Evolutionary conservation across 2,329 filamentous ascomycete species (phyloP).

Genomic region (Fusarium lateritium): DNA sequence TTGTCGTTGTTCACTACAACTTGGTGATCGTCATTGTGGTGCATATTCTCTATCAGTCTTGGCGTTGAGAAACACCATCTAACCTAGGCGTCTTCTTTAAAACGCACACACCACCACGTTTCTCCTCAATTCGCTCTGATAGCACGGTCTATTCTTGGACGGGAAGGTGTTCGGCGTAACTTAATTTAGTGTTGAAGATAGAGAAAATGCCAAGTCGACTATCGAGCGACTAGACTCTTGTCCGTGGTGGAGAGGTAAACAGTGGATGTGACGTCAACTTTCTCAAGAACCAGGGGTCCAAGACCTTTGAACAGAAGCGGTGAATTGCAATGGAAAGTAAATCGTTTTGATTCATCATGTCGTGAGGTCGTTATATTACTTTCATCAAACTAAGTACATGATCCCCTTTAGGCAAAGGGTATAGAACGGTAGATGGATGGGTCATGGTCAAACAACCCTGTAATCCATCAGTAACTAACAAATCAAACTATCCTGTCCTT

Average conservation of each 20-base stretch:
- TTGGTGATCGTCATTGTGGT: background rate
- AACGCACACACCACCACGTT: slow-evolving; percentile 37
- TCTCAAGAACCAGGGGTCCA: slow-evolving; percentile 9
- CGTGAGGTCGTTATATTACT: slow-evolving; percentile 44
- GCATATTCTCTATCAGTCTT: background rate
- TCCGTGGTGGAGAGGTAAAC: slow-evolving; percentile 10
- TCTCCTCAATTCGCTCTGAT: slow-evolving; percentile 10
- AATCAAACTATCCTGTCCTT: slow-evolving; percentile 14
- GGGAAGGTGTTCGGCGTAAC: slow-evolving; percentile 23
- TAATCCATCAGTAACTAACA: background rate
- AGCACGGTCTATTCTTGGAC: slow-evolving; percentile 9
- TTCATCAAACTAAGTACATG: slow-evolving; percentile 41
- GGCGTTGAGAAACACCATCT: background rate
- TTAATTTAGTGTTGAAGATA: slow-evolving; percentile 19
- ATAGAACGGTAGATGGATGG: slow-evolving; percentile 21
- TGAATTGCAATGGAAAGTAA: background rate
- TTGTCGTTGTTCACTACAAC: background rate
- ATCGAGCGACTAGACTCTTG: slow-evolving; percentile 9
- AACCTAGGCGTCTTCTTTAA: background rate
- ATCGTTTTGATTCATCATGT: slow-evolving; percentile 36
- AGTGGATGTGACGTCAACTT: slow-evolving; percentile 43
- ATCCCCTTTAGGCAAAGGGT: slow-evolving; percentile 5
- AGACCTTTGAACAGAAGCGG: background rate
- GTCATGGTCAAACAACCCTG: slow-evolving; percentile 12
- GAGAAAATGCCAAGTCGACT: slow-evolving; percentile 24